Percentiles rank a stretch among this genome's conserved stretches.
Conservation (phyloP, 1,284 basidiomycete genomes). For the Rhodotorula sp. region DNA sequence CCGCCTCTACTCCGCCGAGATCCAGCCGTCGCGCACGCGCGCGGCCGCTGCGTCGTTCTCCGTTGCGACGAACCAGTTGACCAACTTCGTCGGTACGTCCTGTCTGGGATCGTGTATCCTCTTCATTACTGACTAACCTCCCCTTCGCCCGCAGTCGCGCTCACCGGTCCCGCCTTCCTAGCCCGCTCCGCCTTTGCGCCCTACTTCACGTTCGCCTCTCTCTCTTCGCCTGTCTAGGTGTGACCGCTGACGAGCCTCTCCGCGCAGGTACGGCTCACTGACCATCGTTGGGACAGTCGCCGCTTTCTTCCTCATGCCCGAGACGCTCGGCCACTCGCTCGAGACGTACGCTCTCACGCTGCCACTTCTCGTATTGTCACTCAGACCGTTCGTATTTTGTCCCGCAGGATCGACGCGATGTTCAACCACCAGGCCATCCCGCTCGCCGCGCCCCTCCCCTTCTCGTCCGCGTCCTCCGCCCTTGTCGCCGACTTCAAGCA, state of each 20-base stretch:
- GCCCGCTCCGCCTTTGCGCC: conserved; percentile 51
- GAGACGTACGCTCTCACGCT: conserved; percentile 10
- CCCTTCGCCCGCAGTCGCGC: conserved; percentile 44
- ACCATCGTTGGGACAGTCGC: conserved; percentile 2
- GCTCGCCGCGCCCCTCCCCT: conserved; percentile 7
- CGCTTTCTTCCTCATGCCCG: conserved; percentile 16
- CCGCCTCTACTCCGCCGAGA: conserved; percentile 53
- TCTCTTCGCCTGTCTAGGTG: background rate
- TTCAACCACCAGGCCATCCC: conserved; percentile 12
- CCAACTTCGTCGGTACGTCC: conserved; percentile 57
- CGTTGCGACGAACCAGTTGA: conserved; percentile 54
- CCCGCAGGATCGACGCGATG: conserved; percentile 20
- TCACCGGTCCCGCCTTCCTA: conserved; percentile 59
- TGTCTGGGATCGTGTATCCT: conserved; percentile 56
- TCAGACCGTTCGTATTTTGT: too few relatives aligned
- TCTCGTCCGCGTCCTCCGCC: background rate
- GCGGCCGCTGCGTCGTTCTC: conserved; percentile 54
- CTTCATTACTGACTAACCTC: conserved; percentile 44
- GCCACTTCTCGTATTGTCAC: too few relatives aligned
- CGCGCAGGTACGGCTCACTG: conserved; percentile 12
- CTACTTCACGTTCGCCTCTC: conserved; percentile 52
- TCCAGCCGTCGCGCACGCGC: conserved; percentile 54
- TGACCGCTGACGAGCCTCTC: background rate
- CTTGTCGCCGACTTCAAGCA: conserved; percentile 3
- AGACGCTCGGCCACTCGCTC: conserved; percentile 23